Base-by-base conservation (phyloP, 495 filamentous ascomycete species). In the Sphaerosporella brunnea region DNA sequence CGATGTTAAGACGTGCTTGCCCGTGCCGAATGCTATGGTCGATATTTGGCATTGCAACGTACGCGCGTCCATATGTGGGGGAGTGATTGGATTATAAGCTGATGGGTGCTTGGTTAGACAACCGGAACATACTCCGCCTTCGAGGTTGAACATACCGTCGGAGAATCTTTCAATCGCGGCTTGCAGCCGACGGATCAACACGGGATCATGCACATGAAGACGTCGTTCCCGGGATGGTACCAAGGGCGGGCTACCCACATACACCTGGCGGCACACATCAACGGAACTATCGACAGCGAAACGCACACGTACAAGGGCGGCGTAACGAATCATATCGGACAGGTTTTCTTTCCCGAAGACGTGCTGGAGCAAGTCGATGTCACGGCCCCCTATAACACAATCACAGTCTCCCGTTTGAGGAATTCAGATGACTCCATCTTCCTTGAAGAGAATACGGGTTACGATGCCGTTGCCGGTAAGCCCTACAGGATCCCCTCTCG, bases 301-400 rank as follows among this genome's bases (percentile, higher is more conserved):
- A 45, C 9, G 63, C 68, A 66, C 36, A 73, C 69, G 16, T 64
- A 69, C 50, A 64, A 64, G 4, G 67, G 69, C 8, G 68, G 69
- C 16, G 60, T 63, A 16, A 68, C 73, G 38, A 64, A 66, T 13
- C 74, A 82, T 60, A 64, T 78, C 49, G 64, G 75, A 50, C 77
- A 82, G 59, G 51, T 79, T 13, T 81, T 77, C 69, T 81, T 70
- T 62, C 73, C 75, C 49, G 70, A 80, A 53, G 67, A 65, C 26
- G 68, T 79, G 19, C 70, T 72, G 51, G 59, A 53, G 9, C 66
- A 65, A 32, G 72, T 81, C 36, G 71, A 77, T 53, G 36, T 25
- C 8, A 32, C 32, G 7, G 44, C 44, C 10, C 42, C 43, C n/a
- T 54, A 56, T 44, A 48, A 32, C 36, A 44, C 48, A n/a, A 56